Evolutionary conservation across 805 yeast species (phyloP).

Genomic region (Wickerhamiella slavikovae): DNA sequence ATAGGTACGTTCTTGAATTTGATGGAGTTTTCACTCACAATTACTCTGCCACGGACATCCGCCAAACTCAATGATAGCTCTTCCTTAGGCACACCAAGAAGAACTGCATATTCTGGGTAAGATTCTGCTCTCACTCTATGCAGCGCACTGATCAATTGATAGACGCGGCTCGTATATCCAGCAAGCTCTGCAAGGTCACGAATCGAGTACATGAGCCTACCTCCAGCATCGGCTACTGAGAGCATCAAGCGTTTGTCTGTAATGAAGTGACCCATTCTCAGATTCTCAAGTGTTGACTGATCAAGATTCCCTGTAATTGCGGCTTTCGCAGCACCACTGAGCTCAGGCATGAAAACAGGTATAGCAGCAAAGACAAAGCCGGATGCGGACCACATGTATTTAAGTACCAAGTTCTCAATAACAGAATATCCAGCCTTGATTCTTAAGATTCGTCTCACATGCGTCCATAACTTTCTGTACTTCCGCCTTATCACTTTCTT

Average conservation of each 20-base stretch:
- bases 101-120: constrained; percentile 8
- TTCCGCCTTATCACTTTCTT: constrained; percentile 39
- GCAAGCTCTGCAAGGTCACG: constrained; percentile 81
- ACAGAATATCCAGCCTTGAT: constrained; percentile 47
- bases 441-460: constrained; percentile 32
- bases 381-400: constrained; percentile 86
- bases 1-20: constrained; percentile 69
- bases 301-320: constrained; percentile 5
- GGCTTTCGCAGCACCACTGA: constrained; percentile 13
- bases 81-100: constrained; percentile 4
- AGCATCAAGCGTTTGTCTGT: constrained; percentile 80
- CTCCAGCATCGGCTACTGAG: constrained; percentile 87
- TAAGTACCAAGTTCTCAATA: constrained; percentile 68
- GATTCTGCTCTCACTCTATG: constrained; percentile 57
- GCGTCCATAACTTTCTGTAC: constrained; percentile 35
- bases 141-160: constrained; percentile 48
- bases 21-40: constrained; percentile 55
- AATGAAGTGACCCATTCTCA: constrained; percentile 65
- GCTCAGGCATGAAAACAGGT: constrained; percentile 53
- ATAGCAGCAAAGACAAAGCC: constrained; percentile 83
- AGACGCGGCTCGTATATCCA: constrained; percentile 76
- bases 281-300: constrained; percentile 13
- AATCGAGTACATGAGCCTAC: constrained; percentile 81
- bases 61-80: constrained; percentile 20
- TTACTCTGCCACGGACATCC: constrained; percentile 63